Conservation (phyloP, 345 rosid species). For the Euphorbia tirucalli region DNA sequence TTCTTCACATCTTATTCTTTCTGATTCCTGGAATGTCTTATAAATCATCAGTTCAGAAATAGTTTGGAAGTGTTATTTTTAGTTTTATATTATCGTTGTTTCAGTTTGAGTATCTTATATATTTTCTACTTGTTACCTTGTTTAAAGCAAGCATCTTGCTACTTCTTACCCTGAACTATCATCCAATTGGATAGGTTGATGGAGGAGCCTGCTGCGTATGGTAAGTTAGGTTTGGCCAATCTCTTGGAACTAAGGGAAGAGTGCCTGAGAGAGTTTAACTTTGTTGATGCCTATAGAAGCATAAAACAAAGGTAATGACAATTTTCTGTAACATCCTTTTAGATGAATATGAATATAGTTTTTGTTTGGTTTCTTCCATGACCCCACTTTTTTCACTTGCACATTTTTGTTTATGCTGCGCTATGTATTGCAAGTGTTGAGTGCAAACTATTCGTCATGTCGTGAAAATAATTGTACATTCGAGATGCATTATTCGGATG, state of each 20-base stretch:
- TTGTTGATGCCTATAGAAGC: constrained; percentile 92
- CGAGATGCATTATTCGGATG: not conserved
- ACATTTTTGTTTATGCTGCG: not conserved
- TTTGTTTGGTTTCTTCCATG: not conserved
- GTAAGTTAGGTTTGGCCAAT: constrained; percentile 94
- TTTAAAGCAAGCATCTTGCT: not conserved
- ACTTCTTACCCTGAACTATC: not conserved
- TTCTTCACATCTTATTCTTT: constrained; percentile 2
- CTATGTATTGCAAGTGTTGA: not conserved
- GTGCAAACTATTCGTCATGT: not conserved
- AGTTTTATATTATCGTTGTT: not conserved
- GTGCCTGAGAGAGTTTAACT: constrained; percentile 94
- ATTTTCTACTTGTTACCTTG: not conserved
- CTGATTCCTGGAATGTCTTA: not conserved
- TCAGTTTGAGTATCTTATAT: not conserved
- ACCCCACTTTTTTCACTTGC: not conserved
- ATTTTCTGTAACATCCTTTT: not conserved
- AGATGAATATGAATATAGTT: not conserved
- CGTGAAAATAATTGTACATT: not conserved
- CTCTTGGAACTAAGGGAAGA: constrained; percentile 98
- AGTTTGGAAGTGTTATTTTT: not conserved
- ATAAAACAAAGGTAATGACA: constrained; percentile 78
- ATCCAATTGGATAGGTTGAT: constrained; percentile 58
- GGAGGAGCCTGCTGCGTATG: constrained; percentile 99
- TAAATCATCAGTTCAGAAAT: not conserved